Evolutionary conservation across 2,329 filamentous ascomycete species (phyloP), one percentile per base, ranked within the genome.

Genomic region (Arachnomyces sp.): DNA sequence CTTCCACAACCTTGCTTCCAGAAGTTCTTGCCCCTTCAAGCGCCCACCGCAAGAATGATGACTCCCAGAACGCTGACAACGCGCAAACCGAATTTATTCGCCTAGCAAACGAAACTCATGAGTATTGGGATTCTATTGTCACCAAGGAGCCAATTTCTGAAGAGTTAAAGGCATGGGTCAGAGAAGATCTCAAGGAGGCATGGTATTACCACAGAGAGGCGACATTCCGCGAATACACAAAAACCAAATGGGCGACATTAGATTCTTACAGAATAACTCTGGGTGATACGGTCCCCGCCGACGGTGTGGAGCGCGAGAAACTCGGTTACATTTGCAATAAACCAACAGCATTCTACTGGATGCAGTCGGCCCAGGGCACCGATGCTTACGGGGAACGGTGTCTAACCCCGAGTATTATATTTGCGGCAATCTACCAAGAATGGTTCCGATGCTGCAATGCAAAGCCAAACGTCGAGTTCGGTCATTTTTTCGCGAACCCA

Each of bases 61-160:
- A n/a, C n/a, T n/a, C n/a, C n/a, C n/a, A n/a, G n/a, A n/a, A n/a
- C n/a, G n/a, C n/a, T n/a, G n/a, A n/a, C n/a, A n/a, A n/a, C n/a
- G n/a, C n/a, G n/a, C n/a, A n/a, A n/a, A n/a, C n/a, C n/a, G n/a
- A n/a, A n/a, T n/a, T n/a, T n/a, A n/a, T n/a, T n/a, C n/a, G n/a
- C n/a, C n/a, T n/a, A n/a, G n/a, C n/a, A n/a, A n/a, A 74, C 74
- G 3, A 68, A 75, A 39, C 52, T 82, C 28, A 69, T 82, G 56
- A 33, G 31, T 33, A 33, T 33, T 33, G 31, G 31, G 3, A 8
- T 33, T 33, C 31, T 13, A 16, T 33, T 7, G 31, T 33, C 7
- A 33, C 31, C 9, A 8, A 33, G 17, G 31, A 33, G 13, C 31
- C 31, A 12, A 14, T 33, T 33, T 33, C 31, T 16, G 17, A 33